Conservation (phyloP, 2,329 filamentous ascomycete genomes). For the Fusarium tjaetaba region DNA sequence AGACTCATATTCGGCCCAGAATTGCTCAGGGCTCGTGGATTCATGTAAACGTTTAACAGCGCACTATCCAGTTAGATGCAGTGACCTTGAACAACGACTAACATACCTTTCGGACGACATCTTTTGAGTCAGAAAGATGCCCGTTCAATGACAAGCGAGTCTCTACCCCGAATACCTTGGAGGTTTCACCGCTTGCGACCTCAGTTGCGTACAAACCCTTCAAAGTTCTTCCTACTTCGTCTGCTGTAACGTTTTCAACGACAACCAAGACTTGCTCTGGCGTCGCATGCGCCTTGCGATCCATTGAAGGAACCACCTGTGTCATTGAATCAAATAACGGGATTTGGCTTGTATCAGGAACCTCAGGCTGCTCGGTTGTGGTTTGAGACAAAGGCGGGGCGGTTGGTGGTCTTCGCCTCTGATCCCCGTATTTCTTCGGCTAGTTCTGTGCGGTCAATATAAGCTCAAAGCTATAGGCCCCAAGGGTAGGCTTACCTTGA, state of each 20-base stretch:
- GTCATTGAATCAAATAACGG: not conserved
- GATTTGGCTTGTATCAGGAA: not conserved
- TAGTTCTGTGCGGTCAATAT: too few relatives aligned
- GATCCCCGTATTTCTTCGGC: too few relatives aligned
- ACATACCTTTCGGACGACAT: not conserved
- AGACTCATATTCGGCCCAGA: not conserved
- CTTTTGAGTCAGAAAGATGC: rapidly evolving
- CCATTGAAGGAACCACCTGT: rapidly evolving
- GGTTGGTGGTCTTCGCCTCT: too few relatives aligned
- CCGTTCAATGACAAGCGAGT: rapidly evolving
- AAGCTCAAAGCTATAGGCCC: too few relatives aligned
- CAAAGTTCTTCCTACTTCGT: rapidly evolving
- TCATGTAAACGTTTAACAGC: not conserved
- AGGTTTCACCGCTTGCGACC: rapidly evolving
- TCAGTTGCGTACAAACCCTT: not conserved
- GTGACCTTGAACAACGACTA: rapidly evolving
- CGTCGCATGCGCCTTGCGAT: rapidly evolving
- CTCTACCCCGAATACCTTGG: not conserved
- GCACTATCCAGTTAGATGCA: not conserved
- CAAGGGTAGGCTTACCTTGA: too few relatives aligned
- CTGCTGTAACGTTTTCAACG: rapidly evolving
- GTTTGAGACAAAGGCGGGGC: not conserved
- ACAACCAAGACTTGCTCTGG: rapidly evolving
- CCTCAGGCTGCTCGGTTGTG: rapidly evolving
- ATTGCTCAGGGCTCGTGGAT: rapidly evolving